A percentile compares a stretch with the other conserved stretches of the same genome.
Conservation (phyloP, 2,329 filamentous ascomycete species). For the Fusarium sp. region DNA sequence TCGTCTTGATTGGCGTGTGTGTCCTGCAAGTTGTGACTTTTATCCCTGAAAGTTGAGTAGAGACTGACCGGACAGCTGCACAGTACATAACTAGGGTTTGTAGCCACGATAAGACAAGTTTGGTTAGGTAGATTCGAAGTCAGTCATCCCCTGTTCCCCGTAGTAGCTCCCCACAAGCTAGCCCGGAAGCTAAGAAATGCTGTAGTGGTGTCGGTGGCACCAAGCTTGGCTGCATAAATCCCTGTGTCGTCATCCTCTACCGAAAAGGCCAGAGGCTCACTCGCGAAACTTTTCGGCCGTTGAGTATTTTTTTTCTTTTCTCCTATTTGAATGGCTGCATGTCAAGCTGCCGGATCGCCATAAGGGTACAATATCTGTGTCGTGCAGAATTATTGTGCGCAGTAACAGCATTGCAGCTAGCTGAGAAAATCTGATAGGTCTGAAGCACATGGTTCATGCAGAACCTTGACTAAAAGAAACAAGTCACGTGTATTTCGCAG, state of each 20-base stretch:
- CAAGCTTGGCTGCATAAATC: conserved; percentile 12
- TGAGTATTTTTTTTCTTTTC: neutral
- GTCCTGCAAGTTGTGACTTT: neutral
- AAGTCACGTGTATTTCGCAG: neutral
- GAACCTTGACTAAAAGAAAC: neutral
- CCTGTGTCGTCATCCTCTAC: neutral
- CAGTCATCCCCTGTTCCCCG: conserved; percentile 2
- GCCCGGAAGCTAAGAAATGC: conserved; percentile 11
- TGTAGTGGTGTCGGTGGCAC: neutral
- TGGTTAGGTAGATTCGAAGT: neutral
- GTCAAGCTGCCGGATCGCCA: neutral
- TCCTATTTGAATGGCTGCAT: neutral
- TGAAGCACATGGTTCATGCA: neutral
- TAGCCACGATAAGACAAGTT: conserved; percentile 8
- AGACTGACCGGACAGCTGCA: conserved; percentile 7
- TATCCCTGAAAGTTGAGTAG: conserved; percentile 2
- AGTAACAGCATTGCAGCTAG: neutral
- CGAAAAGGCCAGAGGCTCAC: neutral
- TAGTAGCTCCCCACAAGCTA: conserved; percentile 10
- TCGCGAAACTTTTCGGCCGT: neutral
- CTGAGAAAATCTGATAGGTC: neutral
- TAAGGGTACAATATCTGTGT: neutral
- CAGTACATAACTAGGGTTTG: conserved; percentile 11
- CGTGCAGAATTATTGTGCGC: neutral
- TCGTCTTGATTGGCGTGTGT: conserved; percentile 17